These are phyloP conservation scores for Cladosporium oxysporum DNA, from an alignment of 2,329 filamentous ascomycete species.

Conservation along the genomic window DNA sequence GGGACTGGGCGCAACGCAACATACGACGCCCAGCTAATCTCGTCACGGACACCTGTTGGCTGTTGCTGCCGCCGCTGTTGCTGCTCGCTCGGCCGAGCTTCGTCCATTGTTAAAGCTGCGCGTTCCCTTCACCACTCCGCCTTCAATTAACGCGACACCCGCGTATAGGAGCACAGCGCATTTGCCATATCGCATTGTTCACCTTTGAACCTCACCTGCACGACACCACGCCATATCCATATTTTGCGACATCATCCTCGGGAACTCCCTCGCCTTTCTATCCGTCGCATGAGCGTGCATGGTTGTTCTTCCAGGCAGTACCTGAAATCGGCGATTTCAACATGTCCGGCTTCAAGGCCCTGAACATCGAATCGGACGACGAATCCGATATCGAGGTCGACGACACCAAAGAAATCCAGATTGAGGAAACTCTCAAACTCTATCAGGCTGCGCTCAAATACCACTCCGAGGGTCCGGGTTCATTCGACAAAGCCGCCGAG, in stretches of 20 bases:
- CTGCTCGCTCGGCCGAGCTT: slow-evolving; percentile 5
- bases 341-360: slow-evolving; percentile 72
- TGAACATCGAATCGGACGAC: slow-evolving; percentile 93
- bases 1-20: neutral
- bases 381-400: slow-evolving; percentile 89
- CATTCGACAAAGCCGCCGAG: slow-evolving; percentile 72
- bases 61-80: neutral
- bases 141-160: slow-evolving; percentile 5
- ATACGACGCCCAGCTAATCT: slow-evolving; percentile 1
- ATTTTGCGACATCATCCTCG: neutral
- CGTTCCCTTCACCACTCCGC: neutral
- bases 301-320: neutral
- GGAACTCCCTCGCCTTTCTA: neutral
- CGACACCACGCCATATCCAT: neutral
- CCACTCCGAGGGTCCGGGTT: slow-evolving; percentile 80
- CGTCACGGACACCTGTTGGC: slow-evolving; percentile 8
- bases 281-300: neutral
- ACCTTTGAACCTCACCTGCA: neutral
- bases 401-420: slow-evolving; percentile 92
- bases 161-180: neutral
- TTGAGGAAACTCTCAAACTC: slow-evolving; percentile 92
- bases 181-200: neutral
- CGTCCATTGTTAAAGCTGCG: neutral
- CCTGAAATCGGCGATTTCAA: slow-evolving; percentile 16
- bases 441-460: slow-evolving; percentile 90